Percentiles rank a stretch among this genome's conserved stretches.
Evolutionary conservation across 2,329 filamentous ascomycete species (phyloP).

Genomic region (Didymella exigua): DNA sequence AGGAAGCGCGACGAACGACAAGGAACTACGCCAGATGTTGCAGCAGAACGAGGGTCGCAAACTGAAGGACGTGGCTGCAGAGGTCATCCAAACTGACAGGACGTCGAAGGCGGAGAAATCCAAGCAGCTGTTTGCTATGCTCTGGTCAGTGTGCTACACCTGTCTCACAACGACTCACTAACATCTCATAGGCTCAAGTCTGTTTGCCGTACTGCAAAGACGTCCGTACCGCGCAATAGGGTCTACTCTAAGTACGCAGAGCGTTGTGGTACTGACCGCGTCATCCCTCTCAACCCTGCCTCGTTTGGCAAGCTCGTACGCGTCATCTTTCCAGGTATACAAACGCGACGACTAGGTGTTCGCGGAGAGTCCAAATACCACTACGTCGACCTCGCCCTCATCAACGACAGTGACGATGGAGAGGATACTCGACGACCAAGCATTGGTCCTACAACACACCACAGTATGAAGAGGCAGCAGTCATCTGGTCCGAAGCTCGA

Average conservation of each 20-base stretch:
- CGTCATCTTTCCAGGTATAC: conserved; percentile 93
- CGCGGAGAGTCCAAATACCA: conserved; percentile 98
- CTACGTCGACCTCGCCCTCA: conserved; percentile 67
- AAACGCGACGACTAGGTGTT: conserved; percentile 88
- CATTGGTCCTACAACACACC: conserved; percentile 30
- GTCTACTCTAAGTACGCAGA: conserved; percentile 97
- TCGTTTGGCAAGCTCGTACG: conserved; percentile 97
- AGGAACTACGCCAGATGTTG: conserved; percentile 78
- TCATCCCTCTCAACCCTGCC: conserved; percentile 93
- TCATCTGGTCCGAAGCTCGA: conserved; percentile 43
- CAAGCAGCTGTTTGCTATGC: conserved; percentile 86
- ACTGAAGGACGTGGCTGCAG: conserved; percentile 73
- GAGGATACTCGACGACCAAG: conserved; percentile 32
- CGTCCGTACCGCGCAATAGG: conserved; percentile 86
- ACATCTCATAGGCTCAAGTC: conserved; percentile 67
- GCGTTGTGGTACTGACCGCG: conserved; percentile 88
- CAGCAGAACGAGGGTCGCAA: conserved; percentile 69
- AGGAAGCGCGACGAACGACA: conserved; percentile 78
- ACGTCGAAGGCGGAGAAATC: conserved; percentile 82
- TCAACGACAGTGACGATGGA: conserved; percentile 50
- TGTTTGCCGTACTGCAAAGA: conserved; percentile 73
- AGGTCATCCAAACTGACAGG: conserved; percentile 78
- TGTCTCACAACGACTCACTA: conserved; percentile 23
- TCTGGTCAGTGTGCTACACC: conserved; percentile 66
- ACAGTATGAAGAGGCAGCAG: conserved; percentile 37